Base-by-base conservation (phyloP, 345 rosid species). In the Noccaea caerulescens region DNA sequence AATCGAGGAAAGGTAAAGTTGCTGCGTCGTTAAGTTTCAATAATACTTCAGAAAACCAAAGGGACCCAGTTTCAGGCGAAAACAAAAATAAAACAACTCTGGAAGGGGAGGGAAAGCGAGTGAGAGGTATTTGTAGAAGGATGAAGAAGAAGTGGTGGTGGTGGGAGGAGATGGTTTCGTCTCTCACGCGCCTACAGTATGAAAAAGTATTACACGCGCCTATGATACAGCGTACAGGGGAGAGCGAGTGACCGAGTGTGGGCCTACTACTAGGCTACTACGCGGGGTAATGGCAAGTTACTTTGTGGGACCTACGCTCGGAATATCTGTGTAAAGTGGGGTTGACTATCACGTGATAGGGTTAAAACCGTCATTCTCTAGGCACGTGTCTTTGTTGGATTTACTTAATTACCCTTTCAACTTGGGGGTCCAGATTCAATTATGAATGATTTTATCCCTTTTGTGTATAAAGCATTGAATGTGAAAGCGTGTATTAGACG, bases 21-120 rank as follows among this genome's bases (percentile, higher is more conserved):
- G 81, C 84, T 72, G 81, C 72, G 76, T 14, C 61, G 53, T 73
- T 68, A 80, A 83, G 88, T 64, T 75, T 73, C 75, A 80, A 84
- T 77, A 76, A 80, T 68, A 68, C 55, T 68, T 41, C 33, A 71
- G 46, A 23, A 72, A 79, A 6, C 3, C 33, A 7, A 27, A n/a
- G 77, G 88, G 76, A 18, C 86, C 84, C 80, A 68, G 57, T 7
- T 36, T 44, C 63, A 62, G 42, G 65, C 57, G 6, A n/a, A 43
- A 69, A 7, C 23, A 3, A 37, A 2, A 12, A 7, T 25, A 3
- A 6, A 51, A 4, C 9, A 44, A 20, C 34, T 14, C 1, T 54
- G 9, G 70, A 63, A 60, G 42, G 43, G 53, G 53, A 33, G 56
- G 64, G 34, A 39, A 45, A 43, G 56, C 20, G 63, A 58, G 32